Percentiles rank a stretch among this genome's conserved stretches.
These are phyloP conservation scores for Cokeromyces recurvatus DNA, from an alignment of 371 early-diverging fungal species.

Conservation along the genomic window DNA sequence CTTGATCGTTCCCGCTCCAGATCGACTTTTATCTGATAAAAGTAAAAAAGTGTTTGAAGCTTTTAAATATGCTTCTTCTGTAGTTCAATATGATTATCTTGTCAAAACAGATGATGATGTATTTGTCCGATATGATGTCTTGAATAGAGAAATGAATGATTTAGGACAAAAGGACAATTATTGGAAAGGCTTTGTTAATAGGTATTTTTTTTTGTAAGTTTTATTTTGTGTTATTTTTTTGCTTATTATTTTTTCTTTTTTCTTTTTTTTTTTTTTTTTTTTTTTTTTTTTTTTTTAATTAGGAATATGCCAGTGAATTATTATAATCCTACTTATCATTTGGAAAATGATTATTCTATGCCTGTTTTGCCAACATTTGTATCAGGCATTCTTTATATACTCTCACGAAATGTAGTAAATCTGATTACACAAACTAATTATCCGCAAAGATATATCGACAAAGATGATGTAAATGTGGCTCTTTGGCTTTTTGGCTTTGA, in stretches of 20 bases:
- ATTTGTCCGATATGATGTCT: conserved; percentile 56
- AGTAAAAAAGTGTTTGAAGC: conserved; percentile 53
- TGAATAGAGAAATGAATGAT: conserved; percentile 33
- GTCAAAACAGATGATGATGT: conserved; percentile 62
- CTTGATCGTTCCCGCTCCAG: conserved; percentile 54
- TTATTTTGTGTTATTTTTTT: too few relatives aligned
- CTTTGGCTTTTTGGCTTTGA: conserved; percentile 58
- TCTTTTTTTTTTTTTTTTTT: background rate
- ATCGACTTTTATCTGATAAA: conserved; percentile 38
- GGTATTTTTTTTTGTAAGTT: too few relatives aligned
- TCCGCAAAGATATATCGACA: conserved; percentile 46
- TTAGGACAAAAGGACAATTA: conserved; percentile 33
- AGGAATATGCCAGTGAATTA: conserved; percentile 43
- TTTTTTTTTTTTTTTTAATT: background rate
- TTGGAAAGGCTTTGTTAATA: conserved; percentile 57
- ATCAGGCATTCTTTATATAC: conserved; percentile 48
- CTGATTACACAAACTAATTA: conserved; percentile 27
- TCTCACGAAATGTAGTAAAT: conserved; percentile 50
- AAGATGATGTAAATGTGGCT: conserved; percentile 48
- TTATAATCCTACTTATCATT: conserved; percentile 11
- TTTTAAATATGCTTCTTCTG: conserved; percentile 38
- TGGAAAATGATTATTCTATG: conserved; percentile 33
- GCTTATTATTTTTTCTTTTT: too few relatives aligned
- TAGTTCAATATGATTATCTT: conserved; percentile 46
- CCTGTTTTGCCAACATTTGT: conserved; percentile 56